Conservation (phyloP, 179 eudicot species). For the Patellifolia procumbens region DNA sequence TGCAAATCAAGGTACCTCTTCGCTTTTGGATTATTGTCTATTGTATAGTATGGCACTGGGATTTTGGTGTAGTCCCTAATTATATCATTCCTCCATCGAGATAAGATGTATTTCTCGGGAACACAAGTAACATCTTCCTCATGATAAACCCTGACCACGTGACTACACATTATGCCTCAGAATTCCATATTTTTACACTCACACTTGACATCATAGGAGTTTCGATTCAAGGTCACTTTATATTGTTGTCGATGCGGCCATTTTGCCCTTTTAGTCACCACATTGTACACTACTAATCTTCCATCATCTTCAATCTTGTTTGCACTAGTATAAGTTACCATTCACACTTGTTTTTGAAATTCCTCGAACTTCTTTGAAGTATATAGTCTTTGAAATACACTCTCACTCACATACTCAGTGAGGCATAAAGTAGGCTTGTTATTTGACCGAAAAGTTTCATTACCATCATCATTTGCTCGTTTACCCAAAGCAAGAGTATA, state of each 20-base stretch:
- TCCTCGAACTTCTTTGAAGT: too few relatives aligned
- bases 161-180: not conserved
- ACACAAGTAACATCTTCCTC: not conserved
- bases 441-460: too few relatives aligned
- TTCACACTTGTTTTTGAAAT: too few relatives aligned
- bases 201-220: too few relatives aligned
- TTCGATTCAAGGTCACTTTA: not conserved
- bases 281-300: too few relatives aligned
- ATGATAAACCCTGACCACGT: not conserved
- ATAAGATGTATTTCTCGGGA: not conserved
- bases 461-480: too few relatives aligned
- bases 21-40: not conserved
- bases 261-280: not conserved
- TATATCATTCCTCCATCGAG: constrained; percentile 9
- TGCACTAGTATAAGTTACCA: too few relatives aligned
- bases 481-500: too few relatives aligned
- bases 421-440: too few relatives aligned
- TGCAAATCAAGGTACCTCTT: not conserved
- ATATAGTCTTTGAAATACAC: too few relatives aligned
- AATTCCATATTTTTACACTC: not conserved
- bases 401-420: too few relatives aligned
- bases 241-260: not conserved
- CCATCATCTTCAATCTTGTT: not conserved
- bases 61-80: not conserved
- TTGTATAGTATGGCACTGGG: not conserved